Evolutionary conservation across 2,329 filamentous ascomycete genomes (phyloP).

Genomic region (Colletotrichum filicis): DNA sequence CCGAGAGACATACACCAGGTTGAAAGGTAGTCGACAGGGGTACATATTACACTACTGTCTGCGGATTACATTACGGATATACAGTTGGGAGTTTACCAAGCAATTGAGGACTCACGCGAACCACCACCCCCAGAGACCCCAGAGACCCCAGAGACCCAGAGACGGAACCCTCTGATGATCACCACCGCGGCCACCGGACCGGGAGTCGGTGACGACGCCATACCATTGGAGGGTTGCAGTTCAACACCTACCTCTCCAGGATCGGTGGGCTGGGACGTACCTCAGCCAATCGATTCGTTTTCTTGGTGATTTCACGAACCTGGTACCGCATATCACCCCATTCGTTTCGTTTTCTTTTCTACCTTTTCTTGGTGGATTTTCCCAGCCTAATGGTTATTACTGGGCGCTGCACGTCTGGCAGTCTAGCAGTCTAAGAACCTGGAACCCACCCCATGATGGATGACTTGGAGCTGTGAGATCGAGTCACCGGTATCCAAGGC

Average conservation of each 20-base stretch:
- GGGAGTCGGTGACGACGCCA: conserved; percentile 23
- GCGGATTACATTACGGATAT: no score
- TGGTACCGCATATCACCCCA: conserved; percentile 3
- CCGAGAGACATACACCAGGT: conserved; percentile 5
- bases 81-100: background rate
- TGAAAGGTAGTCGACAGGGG: background rate
- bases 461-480: background rate
- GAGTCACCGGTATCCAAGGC: conserved; percentile 5
- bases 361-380: background rate
- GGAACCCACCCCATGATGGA: no score
- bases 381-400: background rate
- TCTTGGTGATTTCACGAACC: background rate
- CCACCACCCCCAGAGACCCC: background rate
- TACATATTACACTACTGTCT: background rate
- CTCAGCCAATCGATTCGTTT: conserved; percentile 17
- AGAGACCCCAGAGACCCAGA: background rate
- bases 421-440: no score
- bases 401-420: no score
- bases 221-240: conserved; percentile 23
- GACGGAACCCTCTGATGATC: conserved; percentile 11
- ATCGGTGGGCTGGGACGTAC: conserved; percentile 19
- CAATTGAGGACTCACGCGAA: background rate
- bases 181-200: conserved; percentile 20
- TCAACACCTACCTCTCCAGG: background rate
- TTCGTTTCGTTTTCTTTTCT: background rate